Percentiles rank a stretch among this genome's conserved stretches.
These are phyloP conservation scores for Tetrastigma voinierianum DNA, from an alignment of 164 flowering plant species.

Conservation along the genomic window DNA sequence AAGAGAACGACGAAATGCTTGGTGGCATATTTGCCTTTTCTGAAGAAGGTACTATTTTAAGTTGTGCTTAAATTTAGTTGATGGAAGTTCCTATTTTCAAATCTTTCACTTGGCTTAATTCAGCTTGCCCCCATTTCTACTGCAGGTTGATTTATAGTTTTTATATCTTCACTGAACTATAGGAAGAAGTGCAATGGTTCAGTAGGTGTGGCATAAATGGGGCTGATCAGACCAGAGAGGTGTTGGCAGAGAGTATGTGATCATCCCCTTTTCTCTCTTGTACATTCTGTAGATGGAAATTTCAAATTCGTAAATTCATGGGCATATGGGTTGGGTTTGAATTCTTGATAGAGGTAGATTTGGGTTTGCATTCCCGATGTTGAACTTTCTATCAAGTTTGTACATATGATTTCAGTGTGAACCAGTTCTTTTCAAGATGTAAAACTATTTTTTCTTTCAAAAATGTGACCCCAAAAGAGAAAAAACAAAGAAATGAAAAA, in stretches of 20 bases:
- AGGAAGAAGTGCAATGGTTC: no score
- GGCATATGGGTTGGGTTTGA: slow-evolving; percentile 6
- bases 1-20: slow-evolving; percentile 24
- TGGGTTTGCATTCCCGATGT: slow-evolving; percentile 2
- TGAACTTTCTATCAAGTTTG: slow-evolving; percentile 13
- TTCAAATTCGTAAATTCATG: slow-evolving; percentile 13
- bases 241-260: neutral
- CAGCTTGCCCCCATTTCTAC: neutral
- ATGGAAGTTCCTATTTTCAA: neutral
- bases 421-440: slow-evolving; percentile 9
- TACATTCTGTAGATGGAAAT: slow-evolving; percentile 21
- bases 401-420: slow-evolving; percentile 12
- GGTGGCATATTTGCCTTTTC: slow-evolving; percentile 37
- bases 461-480: neutral
- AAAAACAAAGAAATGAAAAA: neutral
- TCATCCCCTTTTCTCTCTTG: neutral
- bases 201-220: no score
- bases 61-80: no score
- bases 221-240: neutral
- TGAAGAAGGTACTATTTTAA: slow-evolving; percentile 26
- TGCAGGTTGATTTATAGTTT: slow-evolving; percentile 1
- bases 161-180: no score
- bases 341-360: neutral
- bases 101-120: neutral
- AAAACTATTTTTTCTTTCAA: slow-evolving; percentile 7